These are phyloP conservation scores for Ustilago cynodontis DNA, from an alignment of 1,284 basidiomycete genomes.

Conservation along the genomic window DNA sequence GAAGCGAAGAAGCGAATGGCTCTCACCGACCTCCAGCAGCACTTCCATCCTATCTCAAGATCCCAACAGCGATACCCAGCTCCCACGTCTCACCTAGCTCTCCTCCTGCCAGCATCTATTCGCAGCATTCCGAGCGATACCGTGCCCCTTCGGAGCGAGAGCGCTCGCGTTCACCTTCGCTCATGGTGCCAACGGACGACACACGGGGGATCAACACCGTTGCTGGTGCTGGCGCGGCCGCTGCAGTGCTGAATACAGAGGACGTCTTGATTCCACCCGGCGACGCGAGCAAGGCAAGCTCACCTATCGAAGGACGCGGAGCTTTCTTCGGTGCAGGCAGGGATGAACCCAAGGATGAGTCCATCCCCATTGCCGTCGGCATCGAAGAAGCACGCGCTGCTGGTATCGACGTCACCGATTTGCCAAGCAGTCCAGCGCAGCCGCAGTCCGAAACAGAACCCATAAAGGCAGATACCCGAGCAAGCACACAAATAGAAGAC, in stretches of 20 bases:
- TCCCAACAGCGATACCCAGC: conserved; percentile 67
- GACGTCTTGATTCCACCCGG: conserved; percentile 59
- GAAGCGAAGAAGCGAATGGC: conserved; percentile 13
- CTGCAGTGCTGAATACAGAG: conserved; percentile 55
- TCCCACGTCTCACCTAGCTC: conserved; percentile 49
- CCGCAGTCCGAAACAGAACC: background rate
- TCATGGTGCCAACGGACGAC: conserved; percentile 29
- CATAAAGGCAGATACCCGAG: background rate
- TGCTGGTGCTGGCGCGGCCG: conserved; percentile 50
- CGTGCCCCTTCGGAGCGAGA: conserved; percentile 16
- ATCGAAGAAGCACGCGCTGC: conserved; percentile 41
- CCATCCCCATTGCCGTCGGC: conserved; percentile 6
- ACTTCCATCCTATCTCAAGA: conserved; percentile 68
- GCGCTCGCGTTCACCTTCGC: conserved; percentile 48
- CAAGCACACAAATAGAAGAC: conserved; percentile 18
- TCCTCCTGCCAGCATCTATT: conserved; percentile 35
- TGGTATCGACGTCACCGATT: conserved; percentile 40
- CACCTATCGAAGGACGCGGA: conserved; percentile 36
- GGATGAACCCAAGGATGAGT: conserved; percentile 7
- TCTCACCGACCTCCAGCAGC: conserved; percentile 37
- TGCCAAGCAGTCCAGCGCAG: conserved; percentile 19
- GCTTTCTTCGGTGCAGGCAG: conserved; percentile 14
- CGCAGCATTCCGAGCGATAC: conserved; percentile 35
- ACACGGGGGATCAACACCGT: conserved; percentile 19
- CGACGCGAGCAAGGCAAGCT: conserved; percentile 57